These are phyloP conservation scores for Fusarium pseudograminearum DNA, from an alignment of 2,329 filamentous ascomycete genomes.

Conservation along the genomic window DNA sequence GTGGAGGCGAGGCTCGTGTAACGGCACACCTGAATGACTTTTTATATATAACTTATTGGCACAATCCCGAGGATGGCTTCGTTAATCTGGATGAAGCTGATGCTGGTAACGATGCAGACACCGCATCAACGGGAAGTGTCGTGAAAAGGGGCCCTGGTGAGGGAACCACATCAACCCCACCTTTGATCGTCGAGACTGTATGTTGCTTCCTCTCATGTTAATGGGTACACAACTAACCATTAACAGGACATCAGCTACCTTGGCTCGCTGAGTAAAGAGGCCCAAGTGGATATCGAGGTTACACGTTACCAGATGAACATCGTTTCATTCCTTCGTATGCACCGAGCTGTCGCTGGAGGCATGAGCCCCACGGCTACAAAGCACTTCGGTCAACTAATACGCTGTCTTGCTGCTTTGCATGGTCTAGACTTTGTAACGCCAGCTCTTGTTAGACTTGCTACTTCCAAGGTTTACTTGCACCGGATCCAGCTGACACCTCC, in stretches of 20 bases:
- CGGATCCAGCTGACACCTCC: constrained; percentile 78
- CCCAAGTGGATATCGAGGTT: constrained; percentile 80
- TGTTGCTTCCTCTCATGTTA: constrained; percentile 16
- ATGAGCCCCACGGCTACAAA: constrained; percentile 82
- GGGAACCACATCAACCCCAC: constrained; percentile 39
- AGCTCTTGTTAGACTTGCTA: constrained; percentile 83
- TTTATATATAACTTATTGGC: constrained; percentile 89
- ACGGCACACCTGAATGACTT: constrained; percentile 78
- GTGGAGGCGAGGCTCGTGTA: constrained; percentile 62
- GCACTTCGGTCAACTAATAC: constrained; percentile 77
- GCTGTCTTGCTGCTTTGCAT: constrained; percentile 84
- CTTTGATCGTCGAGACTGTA: constrained; percentile 60
- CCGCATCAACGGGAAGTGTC: constrained; percentile 59
- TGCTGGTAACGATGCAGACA: constrained; percentile 49
- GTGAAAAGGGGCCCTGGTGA: constrained; percentile 54
- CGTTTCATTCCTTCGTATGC: constrained; percentile 85
- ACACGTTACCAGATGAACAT: constrained; percentile 89
- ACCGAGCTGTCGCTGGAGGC: constrained; percentile 84
- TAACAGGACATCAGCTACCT: constrained; percentile 69
- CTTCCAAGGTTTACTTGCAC: constrained; percentile 89
- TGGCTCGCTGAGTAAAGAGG: constrained; percentile 66
- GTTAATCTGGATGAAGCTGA: constrained; percentile 76
- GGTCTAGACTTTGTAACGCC: constrained; percentile 84
- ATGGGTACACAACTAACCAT: constrained; percentile 20
- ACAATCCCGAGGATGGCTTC: constrained; percentile 78